A percentile compares a stretch with the other conserved stretches of the same genome.
These are phyloP conservation scores for Aureobasidium zeae DNA, from an alignment of 2,329 filamentous ascomycete species.

Conservation along the genomic window DNA sequence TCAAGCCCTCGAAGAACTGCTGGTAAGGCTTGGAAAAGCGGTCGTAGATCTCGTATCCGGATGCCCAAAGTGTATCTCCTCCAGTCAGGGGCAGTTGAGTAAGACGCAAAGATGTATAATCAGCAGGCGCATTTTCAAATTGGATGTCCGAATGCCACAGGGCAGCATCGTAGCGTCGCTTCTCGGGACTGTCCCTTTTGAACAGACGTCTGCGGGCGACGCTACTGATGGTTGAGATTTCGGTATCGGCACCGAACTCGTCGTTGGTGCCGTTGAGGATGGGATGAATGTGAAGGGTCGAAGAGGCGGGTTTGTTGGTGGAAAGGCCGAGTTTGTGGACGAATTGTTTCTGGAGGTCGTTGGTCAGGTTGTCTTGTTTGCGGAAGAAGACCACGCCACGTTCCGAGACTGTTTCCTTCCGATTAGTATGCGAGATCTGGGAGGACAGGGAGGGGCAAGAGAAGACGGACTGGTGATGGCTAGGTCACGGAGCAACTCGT, in stretches of 20 bases:
- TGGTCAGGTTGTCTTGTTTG: slow-evolving; percentile 32
- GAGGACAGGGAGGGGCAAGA: neutral
- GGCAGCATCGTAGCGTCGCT: slow-evolving; percentile 20
- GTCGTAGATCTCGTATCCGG: slow-evolving; percentile 51
- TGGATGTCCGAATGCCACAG: slow-evolving; percentile 44
- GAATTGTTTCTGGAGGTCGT: slow-evolving; percentile 45
- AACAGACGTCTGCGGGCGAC: slow-evolving; percentile 29
- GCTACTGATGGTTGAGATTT: slow-evolving; percentile 34
- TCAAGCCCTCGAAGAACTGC: slow-evolving; percentile 49
- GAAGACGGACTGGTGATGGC: slow-evolving; percentile 18
- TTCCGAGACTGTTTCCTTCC: slow-evolving; percentile 20
- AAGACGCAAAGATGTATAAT: slow-evolving; percentile 32
- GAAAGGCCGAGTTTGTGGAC: slow-evolving; percentile 42
- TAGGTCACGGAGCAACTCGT: slow-evolving; percentile 20
- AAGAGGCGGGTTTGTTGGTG: slow-evolving; percentile 46
- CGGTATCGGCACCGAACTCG: slow-evolving; percentile 30
- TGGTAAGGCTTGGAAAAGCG: slow-evolving; percentile 48
- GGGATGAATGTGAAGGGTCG: slow-evolving; percentile 53
- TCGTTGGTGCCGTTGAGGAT: slow-evolving; percentile 39
- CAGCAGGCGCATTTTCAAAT: slow-evolving; percentile 34
- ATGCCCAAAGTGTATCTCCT: slow-evolving; percentile 30
- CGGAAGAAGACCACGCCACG: slow-evolving; percentile 25
- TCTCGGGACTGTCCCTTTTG: slow-evolving; percentile 24
- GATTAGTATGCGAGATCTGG: neutral
- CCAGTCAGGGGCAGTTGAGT: slow-evolving; percentile 35